A percentile compares a stretch with the other conserved stretches of the same genome.
Evolutionary conservation across 1,284 basidiomycete genomes (phyloP).

Genomic region (Cronartium quercuum): DNA sequence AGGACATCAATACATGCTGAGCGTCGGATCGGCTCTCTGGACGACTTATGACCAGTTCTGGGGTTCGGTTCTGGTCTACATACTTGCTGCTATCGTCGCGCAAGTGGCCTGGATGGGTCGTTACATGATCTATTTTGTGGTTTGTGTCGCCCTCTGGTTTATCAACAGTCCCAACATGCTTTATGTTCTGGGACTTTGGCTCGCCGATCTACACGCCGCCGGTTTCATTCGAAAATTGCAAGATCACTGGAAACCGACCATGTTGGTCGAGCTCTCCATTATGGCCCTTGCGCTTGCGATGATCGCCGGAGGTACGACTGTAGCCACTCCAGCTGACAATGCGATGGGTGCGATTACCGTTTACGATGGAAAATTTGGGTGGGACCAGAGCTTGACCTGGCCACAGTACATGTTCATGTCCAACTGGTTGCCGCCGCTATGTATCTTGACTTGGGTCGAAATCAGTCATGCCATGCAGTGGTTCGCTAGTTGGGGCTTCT

Average conservation of each 20-base stretch:
- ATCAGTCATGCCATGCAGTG: slow-evolving; percentile 51
- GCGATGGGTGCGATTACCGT: slow-evolving; percentile 48
- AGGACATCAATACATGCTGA: slow-evolving; percentile 51
- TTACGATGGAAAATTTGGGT: slow-evolving; percentile 49
- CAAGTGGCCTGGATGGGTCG: slow-evolving; percentile 48
- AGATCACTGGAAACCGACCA: slow-evolving; percentile 49
- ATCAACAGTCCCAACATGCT: slow-evolving; percentile 49
- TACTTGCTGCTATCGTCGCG: slow-evolving; percentile 50
- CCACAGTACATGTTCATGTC: slow-evolving; percentile 49
- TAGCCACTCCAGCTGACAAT: slow-evolving; percentile 46
- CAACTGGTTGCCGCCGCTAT: slow-evolving; percentile 46
- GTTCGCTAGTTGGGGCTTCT: slow-evolving; percentile 49
- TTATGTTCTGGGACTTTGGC: slow-evolving; percentile 48
- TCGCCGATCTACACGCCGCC: slow-evolving; percentile 50
- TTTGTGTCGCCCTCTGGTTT: slow-evolving; percentile 47
- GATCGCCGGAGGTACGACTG: slow-evolving; percentile 48
- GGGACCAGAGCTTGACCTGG: slow-evolving; percentile 46
- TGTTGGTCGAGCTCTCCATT: slow-evolving; percentile 47
- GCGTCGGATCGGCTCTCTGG: slow-evolving; percentile 50
- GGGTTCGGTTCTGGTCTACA: slow-evolving; percentile 51
- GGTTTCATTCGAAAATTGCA: slow-evolving; percentile 50
- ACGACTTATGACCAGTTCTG: slow-evolving; percentile 52
- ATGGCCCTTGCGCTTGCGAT: slow-evolving; percentile 48
- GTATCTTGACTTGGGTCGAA: slow-evolving; percentile 50
- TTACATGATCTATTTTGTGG: slow-evolving; percentile 47